Evolutionary conservation across 2,329 filamentous ascomycete genomes (phyloP), one percentile per base, ranked within the genome.

Genomic region (Pyrenochaeta sp.): DNA sequence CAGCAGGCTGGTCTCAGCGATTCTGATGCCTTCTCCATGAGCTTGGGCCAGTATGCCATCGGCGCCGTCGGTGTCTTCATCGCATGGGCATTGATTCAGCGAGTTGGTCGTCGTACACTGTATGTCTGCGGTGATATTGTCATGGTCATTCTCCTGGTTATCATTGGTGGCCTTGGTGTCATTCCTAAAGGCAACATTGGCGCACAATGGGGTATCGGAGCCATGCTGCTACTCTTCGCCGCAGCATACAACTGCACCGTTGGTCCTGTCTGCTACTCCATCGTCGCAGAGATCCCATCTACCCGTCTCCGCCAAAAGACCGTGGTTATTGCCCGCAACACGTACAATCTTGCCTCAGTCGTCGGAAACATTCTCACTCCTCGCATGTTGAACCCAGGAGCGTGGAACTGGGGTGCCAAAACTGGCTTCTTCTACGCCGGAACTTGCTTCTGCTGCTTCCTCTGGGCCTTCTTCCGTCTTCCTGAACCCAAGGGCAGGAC

Each of bases 291-390:
- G 69, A 74, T 96, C 22, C 90, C 90, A 0, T 90, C 90, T 0
- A 85, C 89, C 8, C 83, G 91, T 9, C 80, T 96, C 27, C 88
- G 93, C 65, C 90, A 94, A 74, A 96, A 96, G 78, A 96, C 91
- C 0, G 88, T 96, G 30, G 90, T 94, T 3, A 79, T 96, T 3
- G 90, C 88, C 2, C 85, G 91, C 36, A 88, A 89, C 57, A 76
- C 89, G 21, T 79, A 76, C 77, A 92, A 94, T 61, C 75, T 96
- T 29, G 88, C 90, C 26, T 86, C 83, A 45, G 94, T 96, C 58
- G 73, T 95, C 57, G 88, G 84, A 67, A 87, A 86, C 24, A 48
- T 70, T 22, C 52, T 70, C 19, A 70, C 65, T 2, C 65, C 65
- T 5, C 61, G 64, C 34, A 70, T 70, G 65, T 37, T 70, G 23